Conservation (phyloP, 1,284 basidiomycete species). For the Cerrena zonata region DNA sequence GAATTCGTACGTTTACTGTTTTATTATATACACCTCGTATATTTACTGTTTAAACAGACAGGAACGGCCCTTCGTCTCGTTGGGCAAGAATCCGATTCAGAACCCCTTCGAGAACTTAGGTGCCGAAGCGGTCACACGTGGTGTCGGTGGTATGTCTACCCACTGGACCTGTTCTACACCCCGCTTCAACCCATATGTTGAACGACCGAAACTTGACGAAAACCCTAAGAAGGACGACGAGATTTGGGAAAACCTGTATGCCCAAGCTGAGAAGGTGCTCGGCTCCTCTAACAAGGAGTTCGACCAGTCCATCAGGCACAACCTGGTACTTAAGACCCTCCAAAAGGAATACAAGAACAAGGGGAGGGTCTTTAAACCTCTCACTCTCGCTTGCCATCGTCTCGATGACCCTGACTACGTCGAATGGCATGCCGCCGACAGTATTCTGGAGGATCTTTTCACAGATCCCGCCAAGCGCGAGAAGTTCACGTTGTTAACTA, state of each 20-base stretch:
- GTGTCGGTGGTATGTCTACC: conserved; percentile 31
- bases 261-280: conserved; percentile 19
- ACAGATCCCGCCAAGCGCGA: conserved; percentile 6
- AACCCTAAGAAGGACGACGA: conserved; percentile 9
- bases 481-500: conserved; percentile 17
- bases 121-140: conserved; percentile 25
- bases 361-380: conserved; percentile 17
- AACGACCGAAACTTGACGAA: conserved; percentile 13
- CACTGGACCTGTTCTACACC: conserved; percentile 29
- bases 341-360: conserved; percentile 12
- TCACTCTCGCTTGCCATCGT: conserved; percentile 26
- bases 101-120: conserved; percentile 17
- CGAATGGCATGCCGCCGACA: conserved; percentile 24
- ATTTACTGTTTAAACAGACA: conserved; percentile 3
- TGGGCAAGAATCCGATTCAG: conserved; percentile 19
- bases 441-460: conserved; percentile 19
- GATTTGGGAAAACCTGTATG: conserved; percentile 21
- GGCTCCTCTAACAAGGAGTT: conserved; percentile 21
- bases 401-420: conserved; percentile 21
- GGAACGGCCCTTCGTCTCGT: conserved; percentile 8
- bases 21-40: neutral
- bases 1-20: conserved; percentile 7
- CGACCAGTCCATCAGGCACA: conserved; percentile 26
- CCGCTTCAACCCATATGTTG: conserved; percentile 12
- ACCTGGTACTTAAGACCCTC: conserved; percentile 22